Evolutionary conservation across 768 basidiomycete genomes (phyloP).

Genomic region (Auricularia heimuer): DNA sequence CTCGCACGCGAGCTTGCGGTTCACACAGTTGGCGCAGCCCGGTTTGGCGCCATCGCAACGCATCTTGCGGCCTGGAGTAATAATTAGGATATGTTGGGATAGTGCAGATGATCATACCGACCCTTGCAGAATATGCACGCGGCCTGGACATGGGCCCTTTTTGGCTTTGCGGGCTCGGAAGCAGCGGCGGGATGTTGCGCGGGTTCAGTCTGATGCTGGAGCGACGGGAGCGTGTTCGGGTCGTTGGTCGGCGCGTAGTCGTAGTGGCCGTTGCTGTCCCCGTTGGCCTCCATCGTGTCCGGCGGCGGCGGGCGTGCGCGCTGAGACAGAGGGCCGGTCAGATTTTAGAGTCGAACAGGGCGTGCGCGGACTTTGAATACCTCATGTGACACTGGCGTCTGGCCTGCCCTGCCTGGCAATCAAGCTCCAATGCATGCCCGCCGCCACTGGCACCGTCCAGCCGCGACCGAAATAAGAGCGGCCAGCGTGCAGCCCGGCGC

Average conservation of each 20-base stretch:
- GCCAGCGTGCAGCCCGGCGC: neutral
- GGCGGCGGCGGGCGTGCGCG: neutral
- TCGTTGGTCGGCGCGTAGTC: neutral
- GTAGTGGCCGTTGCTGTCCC: neutral
- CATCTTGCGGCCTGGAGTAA: neutral
- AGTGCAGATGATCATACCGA: neutral
- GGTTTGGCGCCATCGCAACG: constrained; percentile 1
- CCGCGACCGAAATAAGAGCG: neutral
- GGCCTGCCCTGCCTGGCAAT: no score
- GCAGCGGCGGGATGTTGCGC: neutral
- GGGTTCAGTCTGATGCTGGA: neutral
- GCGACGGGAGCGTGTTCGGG: neutral
- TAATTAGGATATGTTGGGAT: neutral
- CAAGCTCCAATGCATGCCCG: no score
- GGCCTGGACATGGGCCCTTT: neutral
- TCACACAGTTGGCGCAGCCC: neutral
- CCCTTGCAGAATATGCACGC: constrained; percentile 1
- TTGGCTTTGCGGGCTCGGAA: neutral
- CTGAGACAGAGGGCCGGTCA: neutral
- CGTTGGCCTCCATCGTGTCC: neutral
- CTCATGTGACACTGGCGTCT: no score
- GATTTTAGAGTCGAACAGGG: neutral
- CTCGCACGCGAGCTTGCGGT: constrained; percentile 1
- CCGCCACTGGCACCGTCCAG: no score
- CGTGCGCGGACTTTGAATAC: neutral